Percentiles rank a stretch among this genome's conserved stretches.
Conservation (phyloP, 1,139 yeast species). For the Yamadazyma diddensiae region DNA sequence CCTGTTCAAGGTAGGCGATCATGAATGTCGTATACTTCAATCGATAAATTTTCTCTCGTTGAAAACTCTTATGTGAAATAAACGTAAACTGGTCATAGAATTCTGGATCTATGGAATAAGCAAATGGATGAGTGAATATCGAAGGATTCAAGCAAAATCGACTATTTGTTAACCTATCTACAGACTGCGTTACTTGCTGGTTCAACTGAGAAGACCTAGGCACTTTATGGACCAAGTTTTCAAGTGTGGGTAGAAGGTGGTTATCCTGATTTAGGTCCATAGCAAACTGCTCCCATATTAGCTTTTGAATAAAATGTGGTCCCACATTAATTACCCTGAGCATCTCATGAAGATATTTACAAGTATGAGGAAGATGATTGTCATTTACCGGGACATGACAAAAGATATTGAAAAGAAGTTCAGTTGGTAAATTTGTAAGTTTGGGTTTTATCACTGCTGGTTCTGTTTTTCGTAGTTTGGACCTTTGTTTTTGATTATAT, state of each 20-base stretch:
- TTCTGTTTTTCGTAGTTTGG: no score
- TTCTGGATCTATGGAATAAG: neutral
- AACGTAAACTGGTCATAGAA: neutral
- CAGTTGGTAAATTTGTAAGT: slow-evolving; percentile 27
- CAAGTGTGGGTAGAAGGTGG: neutral
- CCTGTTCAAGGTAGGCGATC: neutral
- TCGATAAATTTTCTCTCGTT: neutral
- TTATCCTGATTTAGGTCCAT: slow-evolving; percentile 19
- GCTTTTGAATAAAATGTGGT: slow-evolving; percentile 7
- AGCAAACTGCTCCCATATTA: slow-evolving; percentile 18
- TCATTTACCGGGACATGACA: slow-evolving; percentile 25
- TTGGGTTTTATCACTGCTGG: no score
- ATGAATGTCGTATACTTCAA: neutral
- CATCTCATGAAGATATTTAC: slow-evolving; percentile 20
- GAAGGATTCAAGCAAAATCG: neutral
- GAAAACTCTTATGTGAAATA: neutral
- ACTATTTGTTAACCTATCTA: neutral
- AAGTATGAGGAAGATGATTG: slow-evolving; percentile 24
- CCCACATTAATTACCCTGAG: slow-evolving; percentile 17
- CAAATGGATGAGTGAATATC: neutral
- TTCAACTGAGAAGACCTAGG: neutral
- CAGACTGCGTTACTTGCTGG: neutral
- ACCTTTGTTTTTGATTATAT: no score
- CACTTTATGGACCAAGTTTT: slow-evolving; percentile 8
- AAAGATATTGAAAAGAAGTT: slow-evolving; percentile 30